phyloP scores from a whole-genome alignment of 1,284 basidiomycete genomes.

The Rhodotorula mucilaginosa region DNA sequence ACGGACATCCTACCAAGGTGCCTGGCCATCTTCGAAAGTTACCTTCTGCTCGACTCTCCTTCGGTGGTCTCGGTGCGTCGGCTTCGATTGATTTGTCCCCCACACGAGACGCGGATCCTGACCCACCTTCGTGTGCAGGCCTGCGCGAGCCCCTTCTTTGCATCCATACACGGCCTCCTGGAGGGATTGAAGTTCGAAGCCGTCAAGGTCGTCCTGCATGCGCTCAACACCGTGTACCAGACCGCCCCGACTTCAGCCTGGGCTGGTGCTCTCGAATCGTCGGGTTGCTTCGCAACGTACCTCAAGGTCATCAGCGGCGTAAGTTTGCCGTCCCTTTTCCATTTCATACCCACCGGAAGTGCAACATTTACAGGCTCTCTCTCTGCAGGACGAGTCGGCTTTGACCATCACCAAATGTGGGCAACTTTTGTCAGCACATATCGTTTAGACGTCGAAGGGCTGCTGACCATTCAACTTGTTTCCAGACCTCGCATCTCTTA shows the following conservation, averaged over 20 bases:
- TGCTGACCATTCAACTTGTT: background rate
- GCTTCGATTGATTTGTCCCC: background rate
- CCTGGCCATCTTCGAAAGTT: conserved; percentile 42
- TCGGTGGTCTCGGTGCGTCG: conserved; percentile 18
- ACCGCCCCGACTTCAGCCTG: conserved; percentile 21
- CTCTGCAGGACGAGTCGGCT: conserved; percentile 21
- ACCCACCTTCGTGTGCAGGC: background rate
- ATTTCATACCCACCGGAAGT: background rate
- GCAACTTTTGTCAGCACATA: background rate
- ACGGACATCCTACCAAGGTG: conserved; percentile 40
- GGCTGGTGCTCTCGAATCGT: conserved; percentile 31
- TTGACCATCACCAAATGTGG: conserved; percentile 37
- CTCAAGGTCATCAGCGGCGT: background rate
- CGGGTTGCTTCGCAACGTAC: conserved; percentile 16
- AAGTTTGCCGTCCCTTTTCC: background rate
- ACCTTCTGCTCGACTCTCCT: conserved; percentile 36
- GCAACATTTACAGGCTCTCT: background rate
- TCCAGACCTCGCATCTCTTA: conserved; percentile 37
- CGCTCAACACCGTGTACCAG: conserved; percentile 33
- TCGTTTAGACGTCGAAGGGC: too few relatives aligned
- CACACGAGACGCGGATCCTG: background rate
- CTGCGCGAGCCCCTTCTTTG: conserved; percentile 13
- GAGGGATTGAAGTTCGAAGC: conserved; percentile 38
- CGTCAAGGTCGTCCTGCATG: conserved; percentile 39
- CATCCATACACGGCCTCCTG: conserved; percentile 23